phyloP scores from a whole-genome alignment of 2,329 filamentous ascomycete species.

The Nemania abortiva region DNA sequence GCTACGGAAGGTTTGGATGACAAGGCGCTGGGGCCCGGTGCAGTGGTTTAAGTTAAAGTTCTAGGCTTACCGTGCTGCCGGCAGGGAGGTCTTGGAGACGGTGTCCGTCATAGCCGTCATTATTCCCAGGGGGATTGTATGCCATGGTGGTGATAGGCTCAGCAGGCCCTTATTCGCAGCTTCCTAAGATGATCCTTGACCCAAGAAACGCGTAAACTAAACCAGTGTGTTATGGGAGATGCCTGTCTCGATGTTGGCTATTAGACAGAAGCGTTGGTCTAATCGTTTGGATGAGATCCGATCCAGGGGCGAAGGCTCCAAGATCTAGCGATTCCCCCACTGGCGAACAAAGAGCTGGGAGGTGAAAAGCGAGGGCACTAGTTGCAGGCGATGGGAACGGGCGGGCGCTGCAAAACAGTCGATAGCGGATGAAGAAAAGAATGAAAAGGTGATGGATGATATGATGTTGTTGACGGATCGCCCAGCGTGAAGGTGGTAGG shows the following conservation, averaged over 20 bases:
- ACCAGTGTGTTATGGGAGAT: constrained; percentile 4
- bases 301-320: constrained; percentile 39
- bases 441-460: constrained; percentile 30
- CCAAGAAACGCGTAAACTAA: constrained; percentile 4
- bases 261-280: constrained; percentile 18
- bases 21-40: constrained; percentile 24
- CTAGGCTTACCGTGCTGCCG: constrained; percentile 68
- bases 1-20: constrained; percentile 7
- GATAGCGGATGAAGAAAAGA: constrained; percentile 33
- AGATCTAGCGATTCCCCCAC: constrained; percentile 40
- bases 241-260: constrained; percentile 19
- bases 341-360: constrained; percentile 42
- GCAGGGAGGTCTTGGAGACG: constrained; percentile 74
- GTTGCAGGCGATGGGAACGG: constrained; percentile 39
- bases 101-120: constrained; percentile 72
- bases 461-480: constrained; percentile 46
- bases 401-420: constrained; percentile 27
- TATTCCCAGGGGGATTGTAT: constrained; percentile 68
- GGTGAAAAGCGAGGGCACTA: constrained; percentile 41
- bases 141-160: constrained; percentile 63
- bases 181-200: neutral
- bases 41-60: constrained; percentile 36
- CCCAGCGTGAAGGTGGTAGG: constrained; percentile 37
- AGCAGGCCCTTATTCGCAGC: constrained; percentile 37
- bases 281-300: constrained; percentile 21